Evolutionary conservation across 2,329 filamentous ascomycete genomes (phyloP), one percentile per base, ranked within the genome.

Genomic region (Sarocladium strictum): DNA sequence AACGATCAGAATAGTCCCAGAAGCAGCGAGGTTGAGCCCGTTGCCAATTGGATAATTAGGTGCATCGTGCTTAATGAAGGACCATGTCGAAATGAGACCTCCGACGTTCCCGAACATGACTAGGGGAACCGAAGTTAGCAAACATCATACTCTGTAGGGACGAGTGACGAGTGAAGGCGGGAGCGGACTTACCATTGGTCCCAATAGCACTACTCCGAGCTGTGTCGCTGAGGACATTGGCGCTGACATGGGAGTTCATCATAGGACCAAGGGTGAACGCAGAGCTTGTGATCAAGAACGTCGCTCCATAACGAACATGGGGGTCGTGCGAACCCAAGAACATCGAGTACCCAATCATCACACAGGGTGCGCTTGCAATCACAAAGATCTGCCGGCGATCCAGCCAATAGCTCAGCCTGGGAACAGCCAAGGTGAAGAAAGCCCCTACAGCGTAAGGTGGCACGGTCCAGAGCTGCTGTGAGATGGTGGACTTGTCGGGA

Each of bases 41-140:
- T 89, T 90, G 0, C 86, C 87, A 41, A 88, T 87, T 24, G 72
- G 80, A 61, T 82, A 90, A 56, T 87, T 69, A 0, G 86, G 86
- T 0, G 61, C 78, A 61, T 90, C 86, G 53, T 70, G 79, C 0
- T 79, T 77, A 41, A 87, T 61, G 67, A 85, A 87, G 1, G 73
- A 76, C 84, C 84, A 87, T 0, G 83, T 86, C 0, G 79, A 76
- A 55, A 85, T 77, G 26, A 84, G 59, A 0, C 81, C 82, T 2
- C 83, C 83, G n/a, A 85, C 64, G 57, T 85, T 85, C n/a, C 81
- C 83, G n/a, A 84, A 68, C 80, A 85, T 84, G 59, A 85, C 80
- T 38, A 19, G n/a, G n/a, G 9, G 12, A 38, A 38, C 17, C 17
- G 9, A 38, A 15, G 9, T 15, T 5, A 38, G 12, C 6, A 15